These are phyloP conservation scores for Posidonia australis DNA, from an alignment of 106 monocot genomes.

Conservation along the genomic window DNA sequence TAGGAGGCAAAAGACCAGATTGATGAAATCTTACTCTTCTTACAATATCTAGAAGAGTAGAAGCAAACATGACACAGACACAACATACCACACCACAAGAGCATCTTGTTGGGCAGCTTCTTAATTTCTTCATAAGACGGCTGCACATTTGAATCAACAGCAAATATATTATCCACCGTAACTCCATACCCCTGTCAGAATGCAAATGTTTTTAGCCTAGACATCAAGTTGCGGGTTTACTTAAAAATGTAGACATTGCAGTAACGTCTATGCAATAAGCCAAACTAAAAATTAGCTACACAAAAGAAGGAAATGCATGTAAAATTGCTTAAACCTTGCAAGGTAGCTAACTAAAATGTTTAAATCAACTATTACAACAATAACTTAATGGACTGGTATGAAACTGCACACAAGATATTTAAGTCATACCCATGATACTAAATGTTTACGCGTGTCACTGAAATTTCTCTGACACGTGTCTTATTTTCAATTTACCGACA, in stretches of 20 bases:
- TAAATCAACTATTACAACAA: background rate
- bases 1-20: constrained; percentile 2
- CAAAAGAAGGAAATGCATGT: no score
- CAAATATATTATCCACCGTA: constrained; percentile 47
- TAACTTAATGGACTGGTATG: background rate
- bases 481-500: no score
- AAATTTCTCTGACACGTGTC: no score
- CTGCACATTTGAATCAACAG: constrained; percentile 34
- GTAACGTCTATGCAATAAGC: no score
- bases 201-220: no score
- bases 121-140: constrained; percentile 50
- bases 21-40: no score
- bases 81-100: constrained; percentile 69
- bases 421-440: no score
- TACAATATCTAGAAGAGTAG: background rate
- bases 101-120: constrained; percentile 56
- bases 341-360: background rate
- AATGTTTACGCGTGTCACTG: no score
- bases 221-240: no score
- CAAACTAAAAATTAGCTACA: no score
- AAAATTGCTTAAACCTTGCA: no score
- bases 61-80: background rate
- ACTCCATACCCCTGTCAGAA: constrained; percentile 37
- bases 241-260: no score
- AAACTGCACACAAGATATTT: background rate